phyloP scores from a whole-genome alignment of 2,329 filamentous ascomycete species.

The Talaromyces sp. region DNA sequence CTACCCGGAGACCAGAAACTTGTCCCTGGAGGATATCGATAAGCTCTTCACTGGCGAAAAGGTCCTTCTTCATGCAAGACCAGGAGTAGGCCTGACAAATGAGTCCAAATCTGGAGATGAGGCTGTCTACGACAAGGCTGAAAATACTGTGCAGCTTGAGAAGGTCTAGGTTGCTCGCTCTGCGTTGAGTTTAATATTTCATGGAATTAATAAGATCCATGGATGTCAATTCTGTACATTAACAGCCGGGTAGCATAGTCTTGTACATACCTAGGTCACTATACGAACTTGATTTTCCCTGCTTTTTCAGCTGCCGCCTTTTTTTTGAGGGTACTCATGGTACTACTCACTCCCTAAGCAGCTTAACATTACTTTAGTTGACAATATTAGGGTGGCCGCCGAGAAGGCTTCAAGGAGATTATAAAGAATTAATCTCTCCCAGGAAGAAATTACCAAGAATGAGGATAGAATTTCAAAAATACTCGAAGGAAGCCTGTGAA shows the following conservation, averaged over 20 bases:
- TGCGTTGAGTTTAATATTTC: background rate
- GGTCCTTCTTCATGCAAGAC: constrained; percentile 1
- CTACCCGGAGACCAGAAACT: constrained; percentile 11
- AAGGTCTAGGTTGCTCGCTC: background rate
- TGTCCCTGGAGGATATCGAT: constrained; percentile 10
- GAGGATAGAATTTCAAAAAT: no score
- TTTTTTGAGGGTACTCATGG: no score
- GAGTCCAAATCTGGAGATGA: background rate
- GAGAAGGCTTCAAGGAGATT: no score
- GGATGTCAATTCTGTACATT: background rate
- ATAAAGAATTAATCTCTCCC: no score
- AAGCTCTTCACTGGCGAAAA: constrained; percentile 7
- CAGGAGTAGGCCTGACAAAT: background rate
- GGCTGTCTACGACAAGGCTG: background rate
- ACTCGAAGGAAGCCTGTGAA: no score
- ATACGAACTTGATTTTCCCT: no score
- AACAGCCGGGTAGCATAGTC: background rate
- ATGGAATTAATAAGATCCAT: background rate
- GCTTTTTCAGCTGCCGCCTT: no score
- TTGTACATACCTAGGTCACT: no score
- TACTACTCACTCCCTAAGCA: no score
- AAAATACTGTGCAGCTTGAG: background rate
- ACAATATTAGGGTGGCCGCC: no score
- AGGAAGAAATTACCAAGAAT: no score
- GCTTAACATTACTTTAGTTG: no score